Evolutionary conservation across 371 early-diverging fungal genomes (phyloP), one percentile per base, ranked within the genome.

Genomic region (Rhizopus delemar): DNA sequence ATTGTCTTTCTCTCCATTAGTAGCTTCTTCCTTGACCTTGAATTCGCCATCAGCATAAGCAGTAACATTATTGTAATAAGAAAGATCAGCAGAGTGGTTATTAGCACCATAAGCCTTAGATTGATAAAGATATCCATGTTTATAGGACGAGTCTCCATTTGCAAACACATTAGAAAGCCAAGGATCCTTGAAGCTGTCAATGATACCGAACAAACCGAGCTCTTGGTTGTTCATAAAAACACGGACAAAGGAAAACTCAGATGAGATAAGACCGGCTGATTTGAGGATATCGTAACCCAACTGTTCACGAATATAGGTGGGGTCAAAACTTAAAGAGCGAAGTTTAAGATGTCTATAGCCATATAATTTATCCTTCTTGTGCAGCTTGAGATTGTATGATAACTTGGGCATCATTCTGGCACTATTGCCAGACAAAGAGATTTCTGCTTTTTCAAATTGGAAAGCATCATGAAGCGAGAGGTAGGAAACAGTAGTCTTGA

Each of bases 161-260:
- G 56, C 51, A 33, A 76, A 76, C 16, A 70, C 71, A 22, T 68
- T 70, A 28, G 57, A 31, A 0, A 71, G 15, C 77, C 77, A 76
- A 9, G 71, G 61, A 11, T 73, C 53, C 15, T 70, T 60, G 52
- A 59, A 65, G 5, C 35, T 52, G 36, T 76, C 77, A 39, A 70
- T 56, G 16, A 76, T 39, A 3, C 66, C 62, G 61, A 66, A 76
- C 9, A 76, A 41, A 15, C 77, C 77, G 51, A 60, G 54, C 3
- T 63, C 62, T n/a, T 68, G 51, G 46, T 71, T 56, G 16, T 76
- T 69, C 31, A 76, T 56, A 32, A 67, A 68, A 7, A 76, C 53
- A 15, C 74, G 64, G 36, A 35, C 52, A 56, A 53, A 82, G 4
- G 68, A 66, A 32, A 38, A 60, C 4, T 60, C 51, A 1, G 65